These are phyloP conservation scores for Gnomoniopsis sp. DNA, from an alignment of 2,329 filamentous ascomycete genomes.

Conservation along the genomic window DNA sequence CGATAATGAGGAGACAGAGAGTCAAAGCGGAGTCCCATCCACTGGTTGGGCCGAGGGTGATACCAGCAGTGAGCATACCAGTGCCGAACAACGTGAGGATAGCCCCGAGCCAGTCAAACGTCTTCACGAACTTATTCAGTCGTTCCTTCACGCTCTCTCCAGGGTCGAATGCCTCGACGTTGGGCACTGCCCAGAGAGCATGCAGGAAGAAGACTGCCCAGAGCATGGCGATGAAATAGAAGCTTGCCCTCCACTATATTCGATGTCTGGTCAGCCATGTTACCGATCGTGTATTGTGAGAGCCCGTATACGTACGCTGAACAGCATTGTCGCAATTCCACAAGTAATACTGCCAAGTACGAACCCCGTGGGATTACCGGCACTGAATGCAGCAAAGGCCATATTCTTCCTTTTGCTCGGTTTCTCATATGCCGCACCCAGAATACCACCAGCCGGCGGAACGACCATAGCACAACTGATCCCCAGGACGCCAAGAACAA, in stretches of 20 bases:
- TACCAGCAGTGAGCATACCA: constrained; percentile 59
- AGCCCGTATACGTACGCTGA: constrained; percentile 31
- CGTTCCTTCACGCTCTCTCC: constrained; percentile 35
- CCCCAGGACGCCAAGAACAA: constrained; percentile 62
- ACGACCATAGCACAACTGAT: constrained; percentile 61
- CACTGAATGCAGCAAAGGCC: constrained; percentile 59
- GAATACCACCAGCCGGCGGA: constrained; percentile 60
- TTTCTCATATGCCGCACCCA: constrained; percentile 61
- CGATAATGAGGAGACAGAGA: constrained; percentile 58
- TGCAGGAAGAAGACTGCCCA: constrained; percentile 57
- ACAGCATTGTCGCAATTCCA: constrained; percentile 58
- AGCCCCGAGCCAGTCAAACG: constrained; percentile 60
- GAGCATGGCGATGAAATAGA: constrained; percentile 60
- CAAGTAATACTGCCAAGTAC: constrained; percentile 51
- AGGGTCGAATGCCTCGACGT: constrained; percentile 41
- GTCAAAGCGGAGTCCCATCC: constrained; percentile 63
- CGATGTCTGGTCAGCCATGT: not conserved
- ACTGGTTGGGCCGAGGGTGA: constrained; percentile 55
- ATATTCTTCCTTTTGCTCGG: constrained; percentile 61
- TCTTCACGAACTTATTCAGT: constrained; percentile 41
- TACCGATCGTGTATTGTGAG: not conserved
- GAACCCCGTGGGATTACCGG: constrained; percentile 38
- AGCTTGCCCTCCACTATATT: constrained; percentile 55
- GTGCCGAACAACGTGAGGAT: constrained; percentile 61
- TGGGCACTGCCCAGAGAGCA: constrained; percentile 60